Evolutionary conservation across 1,284 basidiomycete genomes (phyloP), one percentile per base, ranked within the genome.

Genomic region (Pseudomicrostroma phylloplanum): DNA sequence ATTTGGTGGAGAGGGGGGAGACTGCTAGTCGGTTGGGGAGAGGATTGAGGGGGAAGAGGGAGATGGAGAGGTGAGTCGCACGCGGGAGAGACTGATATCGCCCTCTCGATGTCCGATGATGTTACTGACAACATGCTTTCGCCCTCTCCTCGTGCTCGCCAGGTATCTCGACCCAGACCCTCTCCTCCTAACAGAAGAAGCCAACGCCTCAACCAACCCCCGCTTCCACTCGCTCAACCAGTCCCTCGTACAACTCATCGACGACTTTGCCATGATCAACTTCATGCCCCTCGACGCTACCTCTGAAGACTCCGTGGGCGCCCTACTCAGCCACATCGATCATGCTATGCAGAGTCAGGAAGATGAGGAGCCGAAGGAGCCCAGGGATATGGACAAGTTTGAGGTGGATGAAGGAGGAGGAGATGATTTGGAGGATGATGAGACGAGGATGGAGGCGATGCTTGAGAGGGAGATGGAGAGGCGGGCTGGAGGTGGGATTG

Each of bases 151-250:
- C 41, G n/a, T n/a, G n/a, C n/a, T n/a, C 58, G 40, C 48, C 68
- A 90, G 90, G 76, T 99, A 94, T 81, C 84, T 99, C 40, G 94
- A 98, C 74, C 92, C 96, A 55, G 96, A 99, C 81, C 94, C 96
- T n/a, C 83, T 89, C 56, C 83, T 99, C 1, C 84, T 99, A 41
- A 85, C 87, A 83, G 73, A 87, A 66, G 84, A 85, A 57, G 81
- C 87, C 67, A 85, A 89, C 74, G 81, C 82, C 54, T 81, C 83
- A 60, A 84, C 83, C 2, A 93, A 97, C 77, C 88, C 90, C 6
- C 87, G 88, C 68, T 98, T 96, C 78, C 92, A 96, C 78, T 86
- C 89, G 8, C 84, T 98, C 51, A 99, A 97, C 80, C 86, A 89
- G 78, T 94, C 94, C 0, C 89, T 99, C 61, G 96, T 96, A 2